A percentile compares a stretch with the other conserved stretches of the same genome.
Evolutionary conservation across 2,329 filamentous ascomycete species (phyloP).

Genomic region (Echinosphaeria canescens): DNA sequence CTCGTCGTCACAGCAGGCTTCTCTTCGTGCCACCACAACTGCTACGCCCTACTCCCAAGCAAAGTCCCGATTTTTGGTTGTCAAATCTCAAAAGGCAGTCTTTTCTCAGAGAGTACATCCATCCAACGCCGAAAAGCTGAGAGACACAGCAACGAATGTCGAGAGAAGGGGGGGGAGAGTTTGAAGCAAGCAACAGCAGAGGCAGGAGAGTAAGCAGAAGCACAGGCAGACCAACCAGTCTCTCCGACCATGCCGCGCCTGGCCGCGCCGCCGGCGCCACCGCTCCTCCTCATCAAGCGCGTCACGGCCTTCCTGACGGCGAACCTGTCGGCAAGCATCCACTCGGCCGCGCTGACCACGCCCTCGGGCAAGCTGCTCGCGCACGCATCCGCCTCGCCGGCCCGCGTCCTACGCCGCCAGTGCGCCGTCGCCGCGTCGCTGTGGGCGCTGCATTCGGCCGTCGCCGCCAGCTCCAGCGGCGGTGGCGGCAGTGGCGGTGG

Average conservation of each 20-base stretch:
- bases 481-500: constrained; percentile 10
- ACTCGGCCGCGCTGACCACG: constrained; percentile 36
- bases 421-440: constrained; percentile 41
- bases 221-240: neutral
- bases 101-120: too few relatives aligned
- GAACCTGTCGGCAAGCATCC: constrained; percentile 32
- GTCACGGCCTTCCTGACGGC: constrained; percentile 37
- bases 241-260: constrained; percentile 1
- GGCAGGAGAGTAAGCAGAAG: neutral
- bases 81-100: too few relatives aligned
- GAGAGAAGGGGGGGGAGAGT: too few relatives aligned
- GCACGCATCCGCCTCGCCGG: constrained; percentile 32
- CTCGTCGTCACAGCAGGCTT: too few relatives aligned
- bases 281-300: constrained; percentile 42
- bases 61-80: too few relatives aligned
- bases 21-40: too few relatives aligned
- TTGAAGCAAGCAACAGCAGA: neutral
- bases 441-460: constrained; percentile 31
- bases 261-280: constrained; percentile 20
- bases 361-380: constrained; percentile 40
- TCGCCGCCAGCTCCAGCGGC: constrained; percentile 11
- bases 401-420: constrained; percentile 35
- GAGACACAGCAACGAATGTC: too few relatives aligned
- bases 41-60: too few relatives aligned
- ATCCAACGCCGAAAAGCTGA: too few relatives aligned